Conservation (phyloP, 768 basidiomycete genomes). For the Epithele typhae region DNA sequence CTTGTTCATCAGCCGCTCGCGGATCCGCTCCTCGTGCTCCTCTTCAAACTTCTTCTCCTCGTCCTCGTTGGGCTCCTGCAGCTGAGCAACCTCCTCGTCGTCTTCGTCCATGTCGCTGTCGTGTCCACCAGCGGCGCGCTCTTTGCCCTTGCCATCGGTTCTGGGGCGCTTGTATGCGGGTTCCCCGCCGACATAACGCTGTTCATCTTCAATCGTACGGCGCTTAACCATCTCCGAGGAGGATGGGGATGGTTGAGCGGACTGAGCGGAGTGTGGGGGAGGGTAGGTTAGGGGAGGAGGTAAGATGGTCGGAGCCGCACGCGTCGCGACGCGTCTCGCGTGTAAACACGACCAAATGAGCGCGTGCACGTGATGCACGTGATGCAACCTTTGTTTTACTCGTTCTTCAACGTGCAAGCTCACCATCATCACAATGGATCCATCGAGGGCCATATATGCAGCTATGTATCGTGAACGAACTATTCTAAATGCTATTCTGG, state of each 20-base stretch:
- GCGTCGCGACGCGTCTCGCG: conserved; percentile 21
- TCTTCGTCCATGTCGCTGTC: conserved; percentile 30
- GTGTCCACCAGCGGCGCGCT: conserved; percentile 21
- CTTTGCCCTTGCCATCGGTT: conserved; percentile 30
- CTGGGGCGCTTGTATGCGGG: conserved; percentile 42
- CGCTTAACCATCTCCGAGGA: conserved; percentile 49
- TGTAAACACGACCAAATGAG: conserved; percentile 4
- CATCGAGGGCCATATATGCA: no score
- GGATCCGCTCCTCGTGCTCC: conserved; percentile 52
- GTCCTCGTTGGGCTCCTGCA: conserved; percentile 36
- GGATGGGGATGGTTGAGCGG: not conserved
- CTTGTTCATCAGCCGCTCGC: conserved; percentile 46
- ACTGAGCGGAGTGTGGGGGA: not conserved
- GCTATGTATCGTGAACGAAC: no score
- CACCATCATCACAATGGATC: no score
- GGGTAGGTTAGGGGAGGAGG: conserved; percentile 2
- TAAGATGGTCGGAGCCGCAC: not conserved
- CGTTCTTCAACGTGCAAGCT: no score
- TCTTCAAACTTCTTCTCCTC: conserved; percentile 68
- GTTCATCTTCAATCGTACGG: conserved; percentile 40
- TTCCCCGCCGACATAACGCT: conserved; percentile 15
- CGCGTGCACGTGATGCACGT: conserved; percentile 2
- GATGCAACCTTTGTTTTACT: no score
- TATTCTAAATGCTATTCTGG: no score
- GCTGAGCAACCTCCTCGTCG: conserved; percentile 29